These are phyloP conservation scores for Lentinula guzmanii DNA, from an alignment of 768 basidiomycete genomes.

Conservation along the genomic window DNA sequence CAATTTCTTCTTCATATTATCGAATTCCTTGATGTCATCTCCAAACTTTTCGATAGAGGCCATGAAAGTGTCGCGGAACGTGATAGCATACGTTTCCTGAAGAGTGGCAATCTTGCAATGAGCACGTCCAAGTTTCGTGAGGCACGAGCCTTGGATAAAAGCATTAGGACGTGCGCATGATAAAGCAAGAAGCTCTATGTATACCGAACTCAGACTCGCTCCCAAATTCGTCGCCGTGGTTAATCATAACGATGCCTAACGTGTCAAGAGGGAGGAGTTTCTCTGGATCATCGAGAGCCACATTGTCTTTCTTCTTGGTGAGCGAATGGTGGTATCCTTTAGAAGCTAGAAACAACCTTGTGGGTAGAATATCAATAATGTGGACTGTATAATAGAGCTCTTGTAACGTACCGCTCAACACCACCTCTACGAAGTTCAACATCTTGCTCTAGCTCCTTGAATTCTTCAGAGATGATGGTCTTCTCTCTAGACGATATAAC, in stretches of 20 bases:
- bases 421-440: slow-evolving; percentile 77
- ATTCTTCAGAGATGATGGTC: slow-evolving; percentile 71
- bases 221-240: slow-evolving; percentile 78
- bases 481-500: slow-evolving; percentile 83
- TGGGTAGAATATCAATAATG: neutral
- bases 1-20: slow-evolving; percentile 74
- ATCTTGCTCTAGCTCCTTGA: slow-evolving; percentile 76
- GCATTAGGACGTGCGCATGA: neutral
- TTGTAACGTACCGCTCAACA: slow-evolving; percentile 54
- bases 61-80: slow-evolving; percentile 71
- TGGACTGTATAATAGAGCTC: neutral
- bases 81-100: slow-evolving; percentile 75
- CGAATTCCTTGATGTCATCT: slow-evolving; percentile 81
- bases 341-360: slow-evolving; percentile 67
- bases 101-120: slow-evolving; percentile 81
- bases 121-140: slow-evolving; percentile 73
- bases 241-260: slow-evolving; percentile 82
- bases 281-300: slow-evolving; percentile 53
- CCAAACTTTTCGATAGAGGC: slow-evolving; percentile 56
- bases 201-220: slow-evolving; percentile 68
- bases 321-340: slow-evolving; percentile 63
- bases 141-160: slow-evolving; percentile 48
- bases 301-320: slow-evolving; percentile 73
- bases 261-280: slow-evolving; percentile 75
- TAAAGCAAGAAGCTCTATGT: slow-evolving; percentile 5